Evolutionary conservation across 257 asterid species (phyloP), one percentile per base, ranked within the genome.

Genomic region (Solanum bukasovii): DNA sequence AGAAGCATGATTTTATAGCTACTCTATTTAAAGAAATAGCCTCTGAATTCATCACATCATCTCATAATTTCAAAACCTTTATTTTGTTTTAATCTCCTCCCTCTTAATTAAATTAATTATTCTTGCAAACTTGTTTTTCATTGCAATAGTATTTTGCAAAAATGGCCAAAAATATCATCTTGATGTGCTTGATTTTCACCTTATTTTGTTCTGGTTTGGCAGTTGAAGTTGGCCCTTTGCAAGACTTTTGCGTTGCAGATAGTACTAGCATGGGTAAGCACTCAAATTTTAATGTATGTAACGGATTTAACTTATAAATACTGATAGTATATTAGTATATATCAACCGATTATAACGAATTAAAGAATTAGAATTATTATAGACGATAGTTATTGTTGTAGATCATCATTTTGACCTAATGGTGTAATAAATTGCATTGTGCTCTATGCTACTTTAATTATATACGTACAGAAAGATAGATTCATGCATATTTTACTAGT

Each of bases 201-300:
- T 85, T 34, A 1, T 78, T 77, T 9, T 56, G 14, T 59, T 33
- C 65, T 67, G 63, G 70, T 31, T 87, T 63, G 34, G 89, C 91
- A 42, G 37, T 33, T 84, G 90, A 89, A 9, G 71, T 77, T 3
- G 16, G 13, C 4, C 88, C 88, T 4, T 11, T 89, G 61, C 90
- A 87, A 65, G 90, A 89, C 37, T 89, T 89, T 71, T 89, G 90
- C 34, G 88, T 87, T 6, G 87, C 88, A 13, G 85, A 87, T 87
- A 1, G 81, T 52, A 78, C 18, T 21, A 49, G 56, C 38, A 44
- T 86, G 10, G 89, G 91, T 89, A 73, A 40, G 5, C 23, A n/a
- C 31, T 25, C 5, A 9, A 67, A 31, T 18, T 71, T 33, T 42
- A 33, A 35, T 27, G 2, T 31, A 29, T 18, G 20, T 34, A 46